These are phyloP conservation scores for Asparagopsis taxiformis DNA, from an alignment of 31 red algal genomes.

Conservation along the genomic window DNA sequence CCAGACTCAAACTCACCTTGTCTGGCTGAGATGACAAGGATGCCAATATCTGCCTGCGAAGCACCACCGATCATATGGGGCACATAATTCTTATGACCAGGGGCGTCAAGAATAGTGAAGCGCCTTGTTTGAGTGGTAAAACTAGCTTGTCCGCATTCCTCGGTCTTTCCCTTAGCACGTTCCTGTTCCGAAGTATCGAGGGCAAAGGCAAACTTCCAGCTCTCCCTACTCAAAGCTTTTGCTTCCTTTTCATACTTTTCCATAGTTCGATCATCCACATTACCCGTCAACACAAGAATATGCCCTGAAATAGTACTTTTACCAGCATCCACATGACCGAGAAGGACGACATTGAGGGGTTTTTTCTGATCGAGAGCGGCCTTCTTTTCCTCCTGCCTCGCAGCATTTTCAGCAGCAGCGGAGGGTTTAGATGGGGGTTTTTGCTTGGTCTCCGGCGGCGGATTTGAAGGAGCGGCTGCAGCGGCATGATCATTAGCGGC, in stretches of 20 bases:
- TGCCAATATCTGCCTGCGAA: slow-evolving; percentile 93
- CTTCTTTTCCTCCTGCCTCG: too few species aligned
- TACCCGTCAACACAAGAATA: slow-evolving; percentile 91
- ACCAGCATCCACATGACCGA: slow-evolving; percentile 98
- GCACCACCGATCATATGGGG: slow-evolving; percentile 97
- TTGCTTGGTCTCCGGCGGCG: slow-evolving; percentile 1
- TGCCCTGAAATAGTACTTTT: slow-evolving; percentile 96
- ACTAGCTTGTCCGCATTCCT: slow-evolving; percentile 91
- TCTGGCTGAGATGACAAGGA: slow-evolving; percentile 96
- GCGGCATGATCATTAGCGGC: too few species aligned
- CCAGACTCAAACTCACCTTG: slow-evolving; percentile 99
- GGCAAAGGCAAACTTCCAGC: slow-evolving; percentile 97
- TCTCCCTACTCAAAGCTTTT: slow-evolving; percentile 90
- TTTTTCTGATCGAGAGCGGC: slow-evolving; percentile 59
- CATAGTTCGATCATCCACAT: slow-evolving; percentile 95
- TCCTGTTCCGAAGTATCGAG: slow-evolving; percentile 94
- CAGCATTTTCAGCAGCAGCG: slow-evolving; percentile 3
- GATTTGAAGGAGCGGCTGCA: too few species aligned
- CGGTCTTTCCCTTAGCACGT: slow-evolving; percentile 96
- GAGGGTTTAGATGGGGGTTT: neutral
- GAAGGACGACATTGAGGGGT: slow-evolving; percentile 85
- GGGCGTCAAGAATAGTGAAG: slow-evolving; percentile 95
- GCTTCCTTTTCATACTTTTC: slow-evolving; percentile 98
- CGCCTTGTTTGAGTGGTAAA: slow-evolving; percentile 83
- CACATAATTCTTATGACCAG: slow-evolving; percentile 99